Conservation (phyloP, 2,329 filamentous ascomycete species). For the Piedraia hortae region DNA sequence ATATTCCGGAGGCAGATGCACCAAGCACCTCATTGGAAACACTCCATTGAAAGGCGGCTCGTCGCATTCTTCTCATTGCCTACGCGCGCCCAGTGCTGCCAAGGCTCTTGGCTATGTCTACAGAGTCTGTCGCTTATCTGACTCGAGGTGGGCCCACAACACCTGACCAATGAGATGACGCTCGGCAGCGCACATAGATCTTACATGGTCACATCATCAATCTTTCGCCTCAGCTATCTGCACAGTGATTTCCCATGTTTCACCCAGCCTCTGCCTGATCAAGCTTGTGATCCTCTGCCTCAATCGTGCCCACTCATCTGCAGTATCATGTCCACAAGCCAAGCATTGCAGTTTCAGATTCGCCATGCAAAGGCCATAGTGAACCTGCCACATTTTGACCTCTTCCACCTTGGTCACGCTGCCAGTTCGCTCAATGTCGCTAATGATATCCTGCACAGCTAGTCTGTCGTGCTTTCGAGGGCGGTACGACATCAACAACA, state of each 20-base stretch:
- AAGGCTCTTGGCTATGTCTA: too few species aligned
- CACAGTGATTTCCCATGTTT: slow-evolving; percentile 80
- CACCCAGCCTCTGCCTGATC: slow-evolving; percentile 63
- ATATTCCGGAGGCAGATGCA: too few species aligned
- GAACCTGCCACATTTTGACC: slow-evolving; percentile 93
- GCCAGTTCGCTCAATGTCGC: slow-evolving; percentile 59
- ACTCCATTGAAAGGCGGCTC: too few species aligned
- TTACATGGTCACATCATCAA: slow-evolving; percentile 1
- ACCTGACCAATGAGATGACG: too few species aligned
- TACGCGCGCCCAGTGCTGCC: too few species aligned
- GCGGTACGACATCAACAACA: slow-evolving; percentile 81
- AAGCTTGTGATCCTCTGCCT: slow-evolving; percentile 50
- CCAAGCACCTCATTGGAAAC: too few species aligned
- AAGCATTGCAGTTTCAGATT: slow-evolving; percentile 56
- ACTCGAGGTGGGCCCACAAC: too few species aligned
- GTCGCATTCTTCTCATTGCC: too few species aligned
- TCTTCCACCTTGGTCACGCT: slow-evolving; percentile 56
- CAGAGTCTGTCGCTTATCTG: too few species aligned
- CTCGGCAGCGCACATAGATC: too few species aligned
- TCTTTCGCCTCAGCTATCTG: slow-evolving; percentile 20
- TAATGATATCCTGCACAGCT: slow-evolving; percentile 42
- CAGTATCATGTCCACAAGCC: too few species aligned
- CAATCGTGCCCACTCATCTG: slow-evolving; percentile 39
- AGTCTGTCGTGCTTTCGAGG: slow-evolving; percentile 15
- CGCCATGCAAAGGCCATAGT: slow-evolving; percentile 89